Evolutionary conservation across 2,329 filamentous ascomycete species (phyloP).

Genomic region (Fonsecaea monophora): DNA sequence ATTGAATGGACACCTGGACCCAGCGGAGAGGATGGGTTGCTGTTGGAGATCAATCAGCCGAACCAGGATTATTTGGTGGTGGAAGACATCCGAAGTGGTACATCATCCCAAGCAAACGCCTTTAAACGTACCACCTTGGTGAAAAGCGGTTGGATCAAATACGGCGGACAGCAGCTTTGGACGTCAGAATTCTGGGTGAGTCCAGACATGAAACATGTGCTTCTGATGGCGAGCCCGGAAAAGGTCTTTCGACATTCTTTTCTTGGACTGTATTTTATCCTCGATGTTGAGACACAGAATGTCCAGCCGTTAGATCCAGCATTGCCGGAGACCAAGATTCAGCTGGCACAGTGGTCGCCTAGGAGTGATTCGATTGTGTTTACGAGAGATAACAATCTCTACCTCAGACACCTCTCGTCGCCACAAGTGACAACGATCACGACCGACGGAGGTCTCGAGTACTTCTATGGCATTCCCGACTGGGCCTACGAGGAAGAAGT

Average conservation of each 20-base stretch:
- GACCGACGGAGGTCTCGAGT: constrained; percentile 80
- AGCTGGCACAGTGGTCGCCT: constrained; percentile 90
- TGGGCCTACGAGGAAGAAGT: constrained; percentile 97
- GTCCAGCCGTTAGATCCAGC: constrained; percentile 78
- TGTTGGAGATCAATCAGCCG: constrained; percentile 71
- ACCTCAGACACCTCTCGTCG: constrained; percentile 70
- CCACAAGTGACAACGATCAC: constrained; percentile 75
- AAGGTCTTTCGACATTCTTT: constrained; percentile 91
- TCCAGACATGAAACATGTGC: constrained; percentile 81
- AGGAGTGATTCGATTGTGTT: constrained; percentile 87
- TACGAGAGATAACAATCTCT: constrained; percentile 89
- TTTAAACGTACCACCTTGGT: constrained; percentile 74
- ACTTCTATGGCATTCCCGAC: constrained; percentile 95
- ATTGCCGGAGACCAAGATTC: constrained; percentile 69
- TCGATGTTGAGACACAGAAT: constrained; percentile 81
- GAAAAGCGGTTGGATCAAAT: constrained; percentile 68
- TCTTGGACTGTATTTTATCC: constrained; percentile 86
- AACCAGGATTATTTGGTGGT: constrained; percentile 81
- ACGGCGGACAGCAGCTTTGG: constrained; percentile 61
- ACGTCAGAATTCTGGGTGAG: constrained; percentile 75
- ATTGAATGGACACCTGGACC: constrained; percentile 57
- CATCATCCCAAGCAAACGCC: constrained; percentile 47
- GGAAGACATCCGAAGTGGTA: constrained; percentile 75
- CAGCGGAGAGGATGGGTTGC: constrained; percentile 72
- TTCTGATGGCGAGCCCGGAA: constrained; percentile 74